Evolutionary conservation across 2,329 filamentous ascomycete genomes (phyloP).

Genomic region (Ophiostoma sp.): DNA sequence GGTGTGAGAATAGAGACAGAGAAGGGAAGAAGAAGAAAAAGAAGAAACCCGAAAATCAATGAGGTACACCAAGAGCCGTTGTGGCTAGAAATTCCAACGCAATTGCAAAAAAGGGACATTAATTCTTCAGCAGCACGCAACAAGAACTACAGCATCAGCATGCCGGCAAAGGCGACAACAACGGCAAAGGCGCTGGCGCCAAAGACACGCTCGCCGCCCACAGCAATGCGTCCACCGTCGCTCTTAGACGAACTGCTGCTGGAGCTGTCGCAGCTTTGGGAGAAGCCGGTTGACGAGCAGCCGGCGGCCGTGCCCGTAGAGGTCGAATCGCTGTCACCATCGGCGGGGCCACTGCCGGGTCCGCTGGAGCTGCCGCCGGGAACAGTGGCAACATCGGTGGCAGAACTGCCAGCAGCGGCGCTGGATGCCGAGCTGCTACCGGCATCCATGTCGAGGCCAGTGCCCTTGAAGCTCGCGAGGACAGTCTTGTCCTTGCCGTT

Average conservation of each 20-base stretch:
- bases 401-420: conserved; percentile 21
- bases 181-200: conserved; percentile 37
- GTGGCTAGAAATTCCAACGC: not conserved
- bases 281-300: conserved; percentile 40
- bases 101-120: not conserved
- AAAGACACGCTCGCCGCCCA: conserved; percentile 30
- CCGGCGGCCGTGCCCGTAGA: conserved; percentile 33
- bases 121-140: not conserved
- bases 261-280: conserved; percentile 37
- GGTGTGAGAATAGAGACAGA: not conserved
- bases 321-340: conserved; percentile 23
- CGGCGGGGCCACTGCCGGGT: conserved; percentile 28
- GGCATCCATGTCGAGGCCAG: conserved; percentile 66
- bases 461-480: conserved; percentile 73
- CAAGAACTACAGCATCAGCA: conserved; percentile 28
- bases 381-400: conserved; percentile 28
- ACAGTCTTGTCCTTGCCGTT: conserved; percentile 70
- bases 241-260: conserved; percentile 33
- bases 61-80: not conserved
- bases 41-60: not conserved
- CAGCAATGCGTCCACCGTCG: conserved; percentile 29
- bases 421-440: conserved; percentile 30
- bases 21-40: not conserved
- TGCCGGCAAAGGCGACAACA: conserved; percentile 26
- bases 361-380: conserved; percentile 33